Base-by-base conservation (phyloP, 2,329 filamentous ascomycete genomes). In the Blastomyces emzantsi region DNA sequence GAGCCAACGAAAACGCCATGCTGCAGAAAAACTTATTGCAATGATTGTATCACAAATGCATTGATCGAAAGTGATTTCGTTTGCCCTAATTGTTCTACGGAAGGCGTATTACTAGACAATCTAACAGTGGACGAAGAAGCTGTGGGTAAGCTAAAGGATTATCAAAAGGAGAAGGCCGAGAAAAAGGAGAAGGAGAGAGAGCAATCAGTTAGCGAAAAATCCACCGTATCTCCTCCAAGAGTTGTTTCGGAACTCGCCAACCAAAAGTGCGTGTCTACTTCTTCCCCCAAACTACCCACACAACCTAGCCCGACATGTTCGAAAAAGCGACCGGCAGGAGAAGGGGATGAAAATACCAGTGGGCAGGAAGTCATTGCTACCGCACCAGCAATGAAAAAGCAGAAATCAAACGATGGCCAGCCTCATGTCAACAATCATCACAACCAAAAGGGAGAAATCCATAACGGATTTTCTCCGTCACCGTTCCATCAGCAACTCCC, bases 1-100 rank as follows among this genome's bases (percentile, higher is more conserved):
- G 91, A 97, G 77, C 93, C 94, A 84, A 94, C 95, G 84, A 96
- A 96, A 85, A 97, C 94, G 74, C 93, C 94, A 69, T 99, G 94
- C 85, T 99, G 94, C 83, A 86, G 90, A 80, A 95, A 90, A 85
- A 97, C 92, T 75, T 99, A 96, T 83, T 99, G 94, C 84, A 94
- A 94, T 85, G 92, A 97, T 77, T 99, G 94, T 88, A 97, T 99
- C 80, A 95, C 94, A 76, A 96, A 96, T 85, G 90, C 92, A 79
- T 87, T 99, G 78, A 93, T 97, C 79, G 92, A 97, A 82, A 94
- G 89, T 85, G 94, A 99, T 83, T 92, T 99, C 79, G 83, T 92
- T 77, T 99, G 94, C 78, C 94, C 94, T 68, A 88, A 87, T 70
- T 99, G 94, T 82, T 86, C 90, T 78, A 89, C 88, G 67, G 92